Conservation (phyloP, 345 rosid species). For the rapeseed (Brassica napus) region DNA sequence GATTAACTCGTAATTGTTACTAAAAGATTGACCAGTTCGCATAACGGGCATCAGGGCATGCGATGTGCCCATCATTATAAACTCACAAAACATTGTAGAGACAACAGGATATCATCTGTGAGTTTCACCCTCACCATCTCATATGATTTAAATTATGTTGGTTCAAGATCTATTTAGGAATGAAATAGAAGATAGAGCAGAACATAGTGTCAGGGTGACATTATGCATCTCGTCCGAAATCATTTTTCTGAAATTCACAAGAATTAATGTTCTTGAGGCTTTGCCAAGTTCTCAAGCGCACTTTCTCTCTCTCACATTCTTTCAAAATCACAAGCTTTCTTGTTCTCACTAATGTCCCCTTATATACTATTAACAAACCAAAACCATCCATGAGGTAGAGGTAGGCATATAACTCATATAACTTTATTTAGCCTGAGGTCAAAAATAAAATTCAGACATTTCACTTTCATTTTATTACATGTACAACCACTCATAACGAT, state of each 20-base stretch:
- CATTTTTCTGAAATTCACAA: not conserved
- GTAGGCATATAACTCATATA: not conserved
- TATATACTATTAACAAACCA: not conserved
- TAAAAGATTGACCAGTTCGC: not conserved
- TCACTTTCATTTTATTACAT: not conserved
- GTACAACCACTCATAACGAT: not conserved
- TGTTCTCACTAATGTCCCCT: not conserved
- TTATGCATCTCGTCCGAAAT: not conserved
- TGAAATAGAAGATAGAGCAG: not conserved
- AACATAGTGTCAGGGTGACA: not conserved
- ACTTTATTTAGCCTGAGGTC: not conserved
- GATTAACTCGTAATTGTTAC: not conserved
- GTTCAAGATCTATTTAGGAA: not conserved
- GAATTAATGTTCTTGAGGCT: not conserved
- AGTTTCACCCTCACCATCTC: not conserved
- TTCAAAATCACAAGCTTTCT: not conserved
- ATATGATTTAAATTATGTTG: not conserved
- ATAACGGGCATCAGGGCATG: not conserved
- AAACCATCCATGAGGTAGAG: not conserved
- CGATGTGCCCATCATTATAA: not conserved
- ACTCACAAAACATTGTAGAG: not conserved
- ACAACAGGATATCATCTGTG: not conserved
- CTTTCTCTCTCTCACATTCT: not conserved
- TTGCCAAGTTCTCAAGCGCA: not conserved
- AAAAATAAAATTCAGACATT: not conserved